Conservation (phyloP, 768 basidiomycete genomes). For the Artomyces pyxidatus region DNA sequence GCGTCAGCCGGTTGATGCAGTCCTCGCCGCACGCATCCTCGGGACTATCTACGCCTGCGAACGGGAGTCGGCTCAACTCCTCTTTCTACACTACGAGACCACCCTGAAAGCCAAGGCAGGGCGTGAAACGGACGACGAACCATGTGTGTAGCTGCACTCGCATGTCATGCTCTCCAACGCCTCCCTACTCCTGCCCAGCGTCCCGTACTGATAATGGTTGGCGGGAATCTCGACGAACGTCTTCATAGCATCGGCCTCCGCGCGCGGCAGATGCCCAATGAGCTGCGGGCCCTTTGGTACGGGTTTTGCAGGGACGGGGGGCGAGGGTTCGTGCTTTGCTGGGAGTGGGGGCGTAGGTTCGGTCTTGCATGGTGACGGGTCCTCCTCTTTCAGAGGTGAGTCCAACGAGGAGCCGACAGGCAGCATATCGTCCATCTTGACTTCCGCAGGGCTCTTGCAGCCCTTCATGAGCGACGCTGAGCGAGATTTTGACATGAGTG, state of each 20-base stretch:
- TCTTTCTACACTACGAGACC: constrained; percentile 3
- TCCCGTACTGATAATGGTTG: constrained; percentile 84
- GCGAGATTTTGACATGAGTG: constrained; percentile 22
- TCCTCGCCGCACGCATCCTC: constrained; percentile 79
- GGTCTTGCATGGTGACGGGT: constrained; percentile 18
- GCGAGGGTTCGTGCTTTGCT: constrained; percentile 24
- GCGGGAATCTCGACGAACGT: constrained; percentile 66
- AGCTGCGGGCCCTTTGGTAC: constrained; percentile 47
- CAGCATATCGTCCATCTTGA: background rate
- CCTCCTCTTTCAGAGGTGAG: constrained; percentile 25
- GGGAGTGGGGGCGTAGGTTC: constrained; percentile 26
- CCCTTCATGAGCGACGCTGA: constrained; percentile 12
- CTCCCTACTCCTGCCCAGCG: constrained; percentile 82
- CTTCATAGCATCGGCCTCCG: constrained; percentile 60
- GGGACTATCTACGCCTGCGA: constrained; percentile 49
- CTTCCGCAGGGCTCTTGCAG: constrained; percentile 20
- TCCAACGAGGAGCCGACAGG: background rate
- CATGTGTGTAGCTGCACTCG: constrained; percentile 79
- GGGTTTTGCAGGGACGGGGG: constrained; percentile 10
- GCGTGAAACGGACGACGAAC: constrained; percentile 41
- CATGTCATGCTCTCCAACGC: constrained; percentile 90
- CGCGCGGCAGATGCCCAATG: constrained; percentile 73
- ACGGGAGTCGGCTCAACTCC: constrained; percentile 16
- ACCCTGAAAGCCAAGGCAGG: constrained; percentile 4
- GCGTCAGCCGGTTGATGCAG: constrained; percentile 96